Percentiles rank a stretch among this genome's conserved stretches.
Conservation (phyloP, 169 alveolate species). For the Theileria equi region DNA sequence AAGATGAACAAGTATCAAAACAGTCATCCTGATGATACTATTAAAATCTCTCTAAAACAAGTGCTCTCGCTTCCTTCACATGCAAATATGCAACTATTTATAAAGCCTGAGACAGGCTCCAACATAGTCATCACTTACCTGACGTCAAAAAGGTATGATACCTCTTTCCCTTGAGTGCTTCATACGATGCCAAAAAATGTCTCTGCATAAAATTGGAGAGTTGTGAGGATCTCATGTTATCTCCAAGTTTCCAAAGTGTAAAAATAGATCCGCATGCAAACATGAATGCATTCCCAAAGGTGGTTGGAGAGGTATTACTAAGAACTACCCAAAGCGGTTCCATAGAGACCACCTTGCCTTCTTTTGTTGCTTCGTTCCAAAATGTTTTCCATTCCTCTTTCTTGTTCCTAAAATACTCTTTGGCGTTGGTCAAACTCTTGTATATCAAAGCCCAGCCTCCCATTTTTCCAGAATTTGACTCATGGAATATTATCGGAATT, state of each 20-base stretch:
- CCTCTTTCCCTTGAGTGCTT: slow-evolving; percentile 48
- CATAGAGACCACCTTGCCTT: neutral
- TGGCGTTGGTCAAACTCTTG: neutral
- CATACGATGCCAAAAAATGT: slow-evolving; percentile 69
- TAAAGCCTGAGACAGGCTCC: slow-evolving; percentile 49
- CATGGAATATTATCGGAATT: too few species aligned
- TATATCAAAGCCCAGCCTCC: too few species aligned
- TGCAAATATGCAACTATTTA: slow-evolving; percentile 29
- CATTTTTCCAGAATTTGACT: too few species aligned
- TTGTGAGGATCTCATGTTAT: slow-evolving; percentile 35
- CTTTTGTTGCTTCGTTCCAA: neutral
- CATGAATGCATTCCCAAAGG: slow-evolving; percentile 57
- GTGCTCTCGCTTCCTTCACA: too few species aligned
- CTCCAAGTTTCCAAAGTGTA: slow-evolving; percentile 67
- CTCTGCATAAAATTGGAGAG: slow-evolving; percentile 65
- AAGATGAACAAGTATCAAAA: too few species aligned
- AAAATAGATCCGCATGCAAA: slow-evolving; percentile 61
- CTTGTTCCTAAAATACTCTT: neutral
- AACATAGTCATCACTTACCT: slow-evolving; percentile 56
- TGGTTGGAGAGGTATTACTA: slow-evolving; percentile 12
- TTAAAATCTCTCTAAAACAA: too few species aligned
- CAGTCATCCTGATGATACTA: too few species aligned
- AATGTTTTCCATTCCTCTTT: neutral
- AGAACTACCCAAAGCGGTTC: slow-evolving; percentile 18
- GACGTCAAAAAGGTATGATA: slow-evolving; percentile 72